Base-by-base conservation (phyloP, 2,329 filamentous ascomycete species). In the Scortechinia acanthostroma region DNA sequence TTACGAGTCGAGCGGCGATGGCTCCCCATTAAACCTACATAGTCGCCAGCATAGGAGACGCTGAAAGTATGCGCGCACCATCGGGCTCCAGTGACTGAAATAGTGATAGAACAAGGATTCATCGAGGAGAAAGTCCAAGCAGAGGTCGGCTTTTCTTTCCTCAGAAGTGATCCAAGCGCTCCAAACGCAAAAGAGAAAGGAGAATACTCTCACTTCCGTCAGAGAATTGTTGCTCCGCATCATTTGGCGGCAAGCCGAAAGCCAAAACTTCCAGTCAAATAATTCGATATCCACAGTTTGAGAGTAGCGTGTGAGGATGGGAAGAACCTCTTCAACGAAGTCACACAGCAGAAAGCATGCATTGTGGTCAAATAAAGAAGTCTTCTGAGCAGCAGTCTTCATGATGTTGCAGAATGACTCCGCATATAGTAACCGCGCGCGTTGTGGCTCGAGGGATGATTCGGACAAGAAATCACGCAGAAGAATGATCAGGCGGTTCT, bases 11-110 rank as follows among this genome's bases (percentile, higher is more conserved):
- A 74, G 55, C 13, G 69, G 62, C 21, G 69, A 69, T 21, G 73
- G 69, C 14, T 73, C 69, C 21, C 74, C 78, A 52, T 83, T 78
- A 53, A 75, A 78, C 47, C 84, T 69, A 46, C 76, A 82, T 23
- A 88, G 56, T 45, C 83, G 74, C 84, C 84, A 88, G 58, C 83
- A 86, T 22, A 87, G 58, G 25, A 88, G 60, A 23, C 84, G 79
- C 72, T 86, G 86, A 53, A 76, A 88, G 61, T 87, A 88, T 20
- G 83, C 77, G 52, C 84, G 71, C n/a, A 88, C 81, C 84, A 88
- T 88, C 1, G 84, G 82, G 58, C 81, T 87, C 84, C 84, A 88
- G 54, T 88, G 83, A 51, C 77, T 83, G 59, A 88, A 88, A 49
- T 81, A 76, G 50, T 73, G 75, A 49, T 81, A 75, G 57, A 88